Evolutionary conservation across 345 rosid species (phyloP).

Genomic region (Geranium rotundifolium): DNA sequence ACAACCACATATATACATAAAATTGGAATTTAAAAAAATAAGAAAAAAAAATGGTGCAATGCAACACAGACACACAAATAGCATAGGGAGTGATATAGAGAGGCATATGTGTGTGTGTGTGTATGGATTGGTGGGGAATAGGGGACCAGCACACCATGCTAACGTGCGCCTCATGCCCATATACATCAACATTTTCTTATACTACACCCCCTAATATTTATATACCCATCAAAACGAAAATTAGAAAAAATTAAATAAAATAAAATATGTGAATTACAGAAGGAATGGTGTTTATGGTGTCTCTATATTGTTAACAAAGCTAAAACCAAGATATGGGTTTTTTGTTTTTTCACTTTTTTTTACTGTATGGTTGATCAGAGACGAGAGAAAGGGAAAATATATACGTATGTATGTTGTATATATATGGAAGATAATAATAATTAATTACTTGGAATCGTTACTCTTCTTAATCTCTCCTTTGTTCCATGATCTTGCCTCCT

Average conservation of each 20-base stretch:
- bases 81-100: background rate
- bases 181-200: constrained; percentile 6
- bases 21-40: constrained; percentile 1
- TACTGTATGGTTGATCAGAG: too few relatives aligned
- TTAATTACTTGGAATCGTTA: constrained; percentile 50
- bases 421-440: background rate
- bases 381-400: background rate
- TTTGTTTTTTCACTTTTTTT: too few relatives aligned
- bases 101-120: constrained; percentile 12
- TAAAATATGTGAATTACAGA: background rate
- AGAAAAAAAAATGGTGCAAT: constrained; percentile 11
- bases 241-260: constrained; percentile 1
- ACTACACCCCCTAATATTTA: too few relatives aligned
- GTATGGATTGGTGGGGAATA: constrained; percentile 10
- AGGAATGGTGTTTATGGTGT: constrained; percentile 22
- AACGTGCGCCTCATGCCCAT: constrained; percentile 62
- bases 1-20: constrained; percentile 11
- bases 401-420: background rate
- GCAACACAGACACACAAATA: constrained; percentile 14
- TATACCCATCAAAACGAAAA: background rate
- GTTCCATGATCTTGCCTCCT: constrained; percentile 7
- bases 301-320: background rate
- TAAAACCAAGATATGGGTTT: too few relatives aligned
- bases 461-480: constrained; percentile 14
- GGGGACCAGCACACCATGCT: constrained; percentile 66